Base-by-base conservation (phyloP, 2,329 filamentous ascomycete genomes). In the Talaromyces albobiverticillius region DNA sequence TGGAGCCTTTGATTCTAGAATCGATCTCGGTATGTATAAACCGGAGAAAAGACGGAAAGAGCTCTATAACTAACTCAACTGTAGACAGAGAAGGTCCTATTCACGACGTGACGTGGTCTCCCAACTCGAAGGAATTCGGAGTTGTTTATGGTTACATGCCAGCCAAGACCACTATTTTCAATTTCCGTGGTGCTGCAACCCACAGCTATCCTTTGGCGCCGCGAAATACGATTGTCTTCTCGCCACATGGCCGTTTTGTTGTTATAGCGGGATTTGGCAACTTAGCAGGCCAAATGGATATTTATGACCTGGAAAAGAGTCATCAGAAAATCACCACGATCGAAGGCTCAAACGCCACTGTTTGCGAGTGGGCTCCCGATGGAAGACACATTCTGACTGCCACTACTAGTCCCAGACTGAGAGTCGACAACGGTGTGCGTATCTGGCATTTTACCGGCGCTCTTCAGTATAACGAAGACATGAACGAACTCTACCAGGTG, bases 61-160 rank as follows among this genome's bases (percentile, higher is more conserved):
- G 18, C 6, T 14, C 8, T 22, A 20, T 31, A n/a, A 36, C 47
- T 50, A 50, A 50, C 10, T 25, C 20, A 32, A 41, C 14, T 40
- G 48, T 64, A 81, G 94, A 99, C 74, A 97, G 97, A 77, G 93
- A 97, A 70, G 94, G 94, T 0, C 94, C 94, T 4, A 96, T 97
- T 64, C 93, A 97, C 72, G 94, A 99, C 69, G 93, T 99, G 41
- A 85, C 89, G n/a, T 99, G 94, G 94, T 96, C 91, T 43, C 92
- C 94, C 46, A 97, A 94, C 74, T 95, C 91, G 64, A 95, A 91
- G 77, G 93, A 97, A 73, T 99, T 99, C 67, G 93, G 91, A 68
- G 94, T 99, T 29, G 87, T 96, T 14, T 99, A 99, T 70, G 94
- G 94, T 58, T 97, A 90, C 74, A 97, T 96, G 91, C 94, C 94